Base-by-base conservation (phyloP, 306 rosid species). In the Cercis canadensis region DNA sequence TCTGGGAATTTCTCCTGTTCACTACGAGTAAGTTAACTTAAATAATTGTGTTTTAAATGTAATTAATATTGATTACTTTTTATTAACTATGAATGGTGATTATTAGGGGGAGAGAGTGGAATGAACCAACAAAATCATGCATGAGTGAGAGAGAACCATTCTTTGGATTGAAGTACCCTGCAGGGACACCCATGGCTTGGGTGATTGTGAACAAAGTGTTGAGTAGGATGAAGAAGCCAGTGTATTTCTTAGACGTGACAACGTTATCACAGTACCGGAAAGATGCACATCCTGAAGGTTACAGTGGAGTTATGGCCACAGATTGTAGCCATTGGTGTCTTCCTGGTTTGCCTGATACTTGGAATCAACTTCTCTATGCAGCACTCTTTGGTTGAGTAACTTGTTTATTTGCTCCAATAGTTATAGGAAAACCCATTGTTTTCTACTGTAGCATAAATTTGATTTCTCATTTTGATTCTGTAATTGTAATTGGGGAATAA, bases 241-340 rank as follows among this genome's bases (percentile, higher is more conserved):
- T 94, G 3, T 74, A 72, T 52, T 88, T 90, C 63, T 78, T 94
- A 15, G 98, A 94, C 52, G 90, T 94, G 5, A 90, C 98, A 1
- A 68, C 69, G 1, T 82, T 90, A 7, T 94, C 98, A 33, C 97
- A 94, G 61, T 78, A 79, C 43, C 78, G 98, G 45, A 94, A 94
- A 74, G 98, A 94, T 49, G 97, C 86, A 9, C 98, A 94, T 51
- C 98, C 98, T 4, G 88, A 88, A 4, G 85, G 62, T 0, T 94
- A 85, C 6, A 87, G 97, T 65, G 85, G 87, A 0, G 84, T 79
- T 45, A 4, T 78, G 55, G 78, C 85, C 33, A 68, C 53, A 7
- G 98, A 94, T 65, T 94, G 98, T 67, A 94, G 98, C 81, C 98
- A 94, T 4, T 94, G 98, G 98, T 94, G 98, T 51, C 96, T 94